phyloP scores from a whole-genome alignment of 2,329 filamentous ascomycete genomes.

The Fonsecaea erecta region DNA sequence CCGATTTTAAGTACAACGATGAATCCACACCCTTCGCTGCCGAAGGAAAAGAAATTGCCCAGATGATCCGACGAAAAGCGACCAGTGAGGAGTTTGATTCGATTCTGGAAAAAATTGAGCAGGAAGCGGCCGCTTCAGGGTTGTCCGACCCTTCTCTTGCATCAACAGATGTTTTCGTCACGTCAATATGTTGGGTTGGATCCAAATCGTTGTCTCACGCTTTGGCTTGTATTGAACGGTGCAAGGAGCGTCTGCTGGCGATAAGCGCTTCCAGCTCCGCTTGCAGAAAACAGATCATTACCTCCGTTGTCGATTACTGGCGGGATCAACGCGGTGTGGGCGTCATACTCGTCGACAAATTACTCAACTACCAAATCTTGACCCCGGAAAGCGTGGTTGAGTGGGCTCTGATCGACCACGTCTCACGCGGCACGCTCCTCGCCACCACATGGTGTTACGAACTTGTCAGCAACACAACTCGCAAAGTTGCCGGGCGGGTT shows the following conservation, averaged over 20 bases:
- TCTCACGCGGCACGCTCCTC: conserved; percentile 69
- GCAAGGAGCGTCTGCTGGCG: conserved; percentile 83
- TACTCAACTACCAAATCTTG: conserved; percentile 95
- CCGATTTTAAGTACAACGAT: conserved; percentile 86
- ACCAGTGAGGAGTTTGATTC: conserved; percentile 84
- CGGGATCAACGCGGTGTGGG: conserved; percentile 87
- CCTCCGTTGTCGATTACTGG: conserved; percentile 92
- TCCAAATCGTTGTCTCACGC: conserved; percentile 96
- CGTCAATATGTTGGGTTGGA: conserved; percentile 88
- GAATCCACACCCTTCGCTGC: conserved; percentile 77
- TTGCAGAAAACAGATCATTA: conserved; percentile 85
- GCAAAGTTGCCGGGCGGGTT: conserved; percentile 85
- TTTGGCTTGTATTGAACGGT: conserved; percentile 91
- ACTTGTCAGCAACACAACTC: conserved; percentile 83
- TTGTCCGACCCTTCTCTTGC: conserved; percentile 75
- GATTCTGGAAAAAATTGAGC: conserved; percentile 78
- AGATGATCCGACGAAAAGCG: conserved; percentile 81
- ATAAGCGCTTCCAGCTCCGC: conserved; percentile 75
- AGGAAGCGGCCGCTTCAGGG: conserved; percentile 70
- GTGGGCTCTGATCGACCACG: conserved; percentile 77
- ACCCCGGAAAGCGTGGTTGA: conserved; percentile 83
- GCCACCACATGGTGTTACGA: conserved; percentile 81
- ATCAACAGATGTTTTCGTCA: conserved; percentile 94
- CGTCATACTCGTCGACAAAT: conserved; percentile 90
- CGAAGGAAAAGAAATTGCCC: conserved; percentile 81